phyloP scores from a whole-genome alignment of 1,284 basidiomycete species.

The Tilletia indica region DNA sequence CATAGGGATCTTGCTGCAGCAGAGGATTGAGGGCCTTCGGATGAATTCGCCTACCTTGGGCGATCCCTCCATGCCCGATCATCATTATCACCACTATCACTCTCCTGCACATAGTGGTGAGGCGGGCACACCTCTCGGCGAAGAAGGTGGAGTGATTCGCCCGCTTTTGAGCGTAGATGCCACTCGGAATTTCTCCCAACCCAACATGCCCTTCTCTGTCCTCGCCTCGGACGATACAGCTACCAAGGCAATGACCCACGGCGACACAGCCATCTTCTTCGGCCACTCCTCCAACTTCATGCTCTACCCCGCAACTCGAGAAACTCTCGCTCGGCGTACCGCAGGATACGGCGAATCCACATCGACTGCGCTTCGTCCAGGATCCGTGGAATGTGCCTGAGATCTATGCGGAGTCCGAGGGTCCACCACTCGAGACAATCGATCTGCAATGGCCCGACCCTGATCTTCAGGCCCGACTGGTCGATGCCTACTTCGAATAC shows the following conservation, averaged over 20 bases:
- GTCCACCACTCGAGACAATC: constrained; percentile 10
- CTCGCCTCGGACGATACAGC: background rate
- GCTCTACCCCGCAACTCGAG: constrained; percentile 17
- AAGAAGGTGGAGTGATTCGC: too few relatives aligned
- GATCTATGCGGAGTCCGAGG: constrained; percentile 1
- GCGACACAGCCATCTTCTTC: constrained; percentile 9
- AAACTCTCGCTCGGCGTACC: constrained; percentile 13
- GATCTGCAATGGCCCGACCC: constrained; percentile 33
- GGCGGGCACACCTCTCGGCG: background rate
- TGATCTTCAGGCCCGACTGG: constrained; percentile 35
- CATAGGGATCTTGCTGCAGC: constrained; percentile 12
- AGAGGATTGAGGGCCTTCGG: background rate
- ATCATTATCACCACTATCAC: background rate
- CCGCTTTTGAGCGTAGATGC: too few relatives aligned
- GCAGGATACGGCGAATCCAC: background rate
- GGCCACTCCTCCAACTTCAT: constrained; percentile 18
- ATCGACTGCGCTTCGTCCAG: background rate
- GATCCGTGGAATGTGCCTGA: background rate
- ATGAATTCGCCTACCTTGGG: background rate
- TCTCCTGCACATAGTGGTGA: background rate
- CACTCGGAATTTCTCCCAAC: too few relatives aligned
- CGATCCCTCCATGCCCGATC: too few relatives aligned
- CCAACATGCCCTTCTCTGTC: background rate
- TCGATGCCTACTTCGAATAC: constrained; percentile 42
- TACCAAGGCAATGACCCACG: background rate